Evolutionary conservation across 225 moss, liverwort and hornwort genomes (phyloP), one percentile per base, ranked within the genome.

Genomic region (Polytrichum formosum): DNA sequence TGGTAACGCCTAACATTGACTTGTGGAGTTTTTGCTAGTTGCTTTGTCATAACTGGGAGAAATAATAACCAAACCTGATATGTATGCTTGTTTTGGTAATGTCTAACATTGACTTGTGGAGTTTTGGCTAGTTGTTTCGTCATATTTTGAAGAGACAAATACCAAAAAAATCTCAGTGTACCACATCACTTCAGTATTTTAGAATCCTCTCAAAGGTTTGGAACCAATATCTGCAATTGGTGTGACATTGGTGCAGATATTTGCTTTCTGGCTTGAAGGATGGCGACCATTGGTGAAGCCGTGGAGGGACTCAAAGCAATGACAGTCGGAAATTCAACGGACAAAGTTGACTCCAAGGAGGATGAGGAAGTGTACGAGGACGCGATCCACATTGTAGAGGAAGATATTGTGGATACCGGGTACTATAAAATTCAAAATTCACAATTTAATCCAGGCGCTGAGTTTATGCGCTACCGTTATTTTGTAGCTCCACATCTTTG

Each of bases 361-460:
- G 78, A 56, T 1, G 69, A 78, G 65, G 35, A 73, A 21, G 25
- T 73, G 18, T 27, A 33, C 1, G 73, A 73, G 55, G 78, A 78
- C 31, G 53, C 20, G 56, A 73, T 78, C 22, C 64, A 65, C 22
- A 64, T 55, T 25, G 61, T 69, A 6, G 7, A n/a, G 6, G 73
- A 78, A n/a, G 78, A 73, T 10, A 6, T 28, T 21, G 18, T 68
- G 69, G 65, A 78, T 54, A 69, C 54, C 58, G 66, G 78, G 78
- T 77, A 68, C 17, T 68, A 56, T 16, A 33, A 58, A 7, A 6
- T 16, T 68, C 28, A 6, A 23, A 63, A 16, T 27, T 56, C 61
- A 27, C 18, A 62, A 58, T 58, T 19, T 21, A 23, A 58, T 58
- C 53, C 46, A 53, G 63, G 27, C 63, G 26, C 7, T 23, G 21